phyloP scores from a whole-genome alignment of 1,284 basidiomycete genomes.

The Malassezia dermatis region DNA sequence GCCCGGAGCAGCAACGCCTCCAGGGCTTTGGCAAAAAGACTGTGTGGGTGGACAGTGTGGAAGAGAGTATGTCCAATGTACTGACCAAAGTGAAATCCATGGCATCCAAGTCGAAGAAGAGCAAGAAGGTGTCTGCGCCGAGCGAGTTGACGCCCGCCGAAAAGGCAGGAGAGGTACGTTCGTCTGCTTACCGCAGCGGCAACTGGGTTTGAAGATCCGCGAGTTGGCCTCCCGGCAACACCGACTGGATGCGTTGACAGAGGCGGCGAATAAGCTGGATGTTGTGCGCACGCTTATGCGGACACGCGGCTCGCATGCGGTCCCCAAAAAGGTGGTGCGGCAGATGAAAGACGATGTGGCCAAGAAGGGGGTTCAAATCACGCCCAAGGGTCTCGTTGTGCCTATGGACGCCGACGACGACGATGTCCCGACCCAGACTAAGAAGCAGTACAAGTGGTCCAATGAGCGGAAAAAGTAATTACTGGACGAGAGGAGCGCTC shows the following conservation, averaged over 20 bases:
- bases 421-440: background rate
- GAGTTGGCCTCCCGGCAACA: conserved; percentile 30
- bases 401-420: conserved; percentile 2
- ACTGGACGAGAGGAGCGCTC: conserved; percentile 59
- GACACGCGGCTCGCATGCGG: conserved; percentile 20
- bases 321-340: conserved; percentile 3
- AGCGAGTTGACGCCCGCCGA: background rate
- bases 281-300: conserved; percentile 36
- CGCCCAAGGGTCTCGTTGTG: conserved; percentile 8
- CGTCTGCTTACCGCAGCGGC: conserved; percentile 16
- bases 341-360: conserved; percentile 13
- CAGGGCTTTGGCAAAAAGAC: conserved; percentile 39
- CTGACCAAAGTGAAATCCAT: background rate
- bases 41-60: conserved; percentile 36
- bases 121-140: background rate
- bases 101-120: background rate
- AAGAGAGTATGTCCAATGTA: conserved; percentile 17
- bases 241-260: conserved; percentile 27
- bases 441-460: conserved; percentile 18
- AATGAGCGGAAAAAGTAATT: conserved; percentile 18
- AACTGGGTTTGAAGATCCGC: conserved; percentile 28
- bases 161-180: conserved; percentile 18
- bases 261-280: conserved; percentile 30
- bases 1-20: conserved; percentile 8
- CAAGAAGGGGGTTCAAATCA: conserved; percentile 7